These are phyloP conservation scores for Colletotrichum australisinense DNA, from an alignment of 2,329 filamentous ascomycete genomes.

Conservation along the genomic window DNA sequence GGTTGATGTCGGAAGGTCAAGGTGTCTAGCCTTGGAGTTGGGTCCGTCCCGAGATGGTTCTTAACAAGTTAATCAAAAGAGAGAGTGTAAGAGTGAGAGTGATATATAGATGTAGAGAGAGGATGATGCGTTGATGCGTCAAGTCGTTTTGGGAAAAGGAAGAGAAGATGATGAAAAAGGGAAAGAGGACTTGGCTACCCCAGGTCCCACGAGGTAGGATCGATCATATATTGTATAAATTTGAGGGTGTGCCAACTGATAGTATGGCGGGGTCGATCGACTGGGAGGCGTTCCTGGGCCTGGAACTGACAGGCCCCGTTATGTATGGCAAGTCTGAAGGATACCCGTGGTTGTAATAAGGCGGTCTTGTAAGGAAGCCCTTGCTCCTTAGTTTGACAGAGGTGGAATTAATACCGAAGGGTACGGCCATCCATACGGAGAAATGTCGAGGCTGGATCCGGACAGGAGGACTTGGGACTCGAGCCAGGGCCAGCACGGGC, in stretches of 20 bases:
- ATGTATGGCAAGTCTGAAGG: conserved; percentile 51
- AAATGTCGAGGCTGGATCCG: conserved; percentile 59
- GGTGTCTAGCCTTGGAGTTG: conserved; percentile 19
- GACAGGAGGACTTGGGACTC: conserved; percentile 40
- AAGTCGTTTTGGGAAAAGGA: conserved; percentile 39
- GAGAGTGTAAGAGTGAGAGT: neutral
- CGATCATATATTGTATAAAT: conserved; percentile 51
- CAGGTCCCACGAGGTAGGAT: conserved; percentile 41
- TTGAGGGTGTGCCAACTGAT: conserved; percentile 49
- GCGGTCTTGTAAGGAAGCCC: conserved; percentile 51
- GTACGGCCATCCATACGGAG: conserved; percentile 56
- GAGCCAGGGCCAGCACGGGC: conserved; percentile 53
- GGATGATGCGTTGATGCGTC: conserved; percentile 27
- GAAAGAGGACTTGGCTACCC: conserved; percentile 38
- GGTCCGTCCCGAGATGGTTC: conserved; percentile 10
- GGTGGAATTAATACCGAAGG: conserved; percentile 60
- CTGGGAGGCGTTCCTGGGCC: conserved; percentile 44
- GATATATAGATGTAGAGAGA: conserved; percentile 1
- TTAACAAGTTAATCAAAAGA: conserved; percentile 26
- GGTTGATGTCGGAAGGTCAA: conserved; percentile 21
- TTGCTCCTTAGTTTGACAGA: conserved; percentile 56
- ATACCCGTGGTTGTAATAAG: conserved; percentile 45
- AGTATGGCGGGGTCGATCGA: conserved; percentile 53
- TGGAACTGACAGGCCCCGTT: conserved; percentile 53
- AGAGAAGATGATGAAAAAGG: conserved; percentile 40